Percentiles rank a stretch among this genome's conserved stretches.
These are phyloP conservation scores for Combretum micranthum DNA, from an alignment of 345 rosid species.

Conservation along the genomic window DNA sequence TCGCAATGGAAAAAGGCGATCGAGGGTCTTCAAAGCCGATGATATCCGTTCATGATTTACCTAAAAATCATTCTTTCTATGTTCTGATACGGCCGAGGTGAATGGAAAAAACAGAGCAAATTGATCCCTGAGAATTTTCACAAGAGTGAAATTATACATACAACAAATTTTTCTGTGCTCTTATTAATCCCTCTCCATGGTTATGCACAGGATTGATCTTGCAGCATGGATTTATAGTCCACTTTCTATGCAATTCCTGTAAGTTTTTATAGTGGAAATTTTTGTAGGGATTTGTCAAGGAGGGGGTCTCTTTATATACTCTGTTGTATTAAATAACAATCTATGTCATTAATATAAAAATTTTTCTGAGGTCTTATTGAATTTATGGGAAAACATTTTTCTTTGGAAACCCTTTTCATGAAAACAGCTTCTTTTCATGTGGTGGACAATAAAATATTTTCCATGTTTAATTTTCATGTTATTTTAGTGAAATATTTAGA, in stretches of 20 bases:
- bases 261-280: conserved; percentile 1
- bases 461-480: too few relatives aligned
- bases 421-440: too few relatives aligned
- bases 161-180: not conserved
- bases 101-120: conserved; percentile 9
- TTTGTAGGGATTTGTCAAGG: not conserved
- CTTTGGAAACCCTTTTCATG: too few relatives aligned
- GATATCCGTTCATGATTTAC: conserved; percentile 15
- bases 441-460: too few relatives aligned
- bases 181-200: not conserved
- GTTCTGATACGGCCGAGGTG: conserved; percentile 17
- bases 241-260: not conserved
- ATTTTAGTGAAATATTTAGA: too few relatives aligned
- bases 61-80: not conserved
- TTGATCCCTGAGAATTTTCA: not conserved
- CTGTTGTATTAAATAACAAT: too few relatives aligned
- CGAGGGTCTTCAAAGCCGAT: conserved; percentile 81
- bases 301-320: too few relatives aligned
- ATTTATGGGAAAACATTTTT: too few relatives aligned
- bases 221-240: not conserved
- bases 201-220: conserved; percentile 1
- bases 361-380: too few relatives aligned
- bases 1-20: conserved; percentile 93
- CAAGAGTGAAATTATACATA: not conserved
- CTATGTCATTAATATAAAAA: too few relatives aligned